Evolutionary conservation across 2,329 filamentous ascomycete genomes (phyloP).

Genomic region (Claviceps capensis): DNA sequence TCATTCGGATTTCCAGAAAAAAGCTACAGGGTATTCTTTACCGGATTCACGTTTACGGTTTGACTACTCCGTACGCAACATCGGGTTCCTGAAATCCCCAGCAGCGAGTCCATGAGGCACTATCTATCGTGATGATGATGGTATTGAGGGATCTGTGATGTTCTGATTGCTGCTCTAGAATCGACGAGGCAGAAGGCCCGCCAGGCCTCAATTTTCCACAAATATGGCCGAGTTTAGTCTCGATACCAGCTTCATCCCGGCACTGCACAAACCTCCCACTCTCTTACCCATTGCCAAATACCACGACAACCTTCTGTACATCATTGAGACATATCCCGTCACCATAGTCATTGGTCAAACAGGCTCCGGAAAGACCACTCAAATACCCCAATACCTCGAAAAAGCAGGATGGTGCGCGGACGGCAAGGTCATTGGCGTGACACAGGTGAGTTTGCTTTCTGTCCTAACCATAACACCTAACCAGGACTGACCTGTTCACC

Average conservation of each 20-base stretch:
- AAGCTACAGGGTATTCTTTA: neutral
- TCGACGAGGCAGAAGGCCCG: neutral
- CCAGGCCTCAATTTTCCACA: neutral
- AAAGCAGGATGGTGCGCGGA: constrained; percentile 78
- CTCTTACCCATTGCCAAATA: constrained; percentile 81
- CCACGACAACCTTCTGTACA: constrained; percentile 65
- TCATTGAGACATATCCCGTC: constrained; percentile 71
- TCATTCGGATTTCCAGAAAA: neutral
- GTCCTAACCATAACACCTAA: neutral
- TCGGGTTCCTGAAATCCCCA: neutral
- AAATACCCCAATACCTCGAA: constrained; percentile 84
- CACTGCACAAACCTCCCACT: constrained; percentile 71
- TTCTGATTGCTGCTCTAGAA: neutral
- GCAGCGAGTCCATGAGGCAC: neutral
- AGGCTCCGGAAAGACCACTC: constrained; percentile 89
- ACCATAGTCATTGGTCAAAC: constrained; percentile 89
- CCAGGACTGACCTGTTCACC: neutral
- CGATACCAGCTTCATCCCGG: constrained; percentile 53
- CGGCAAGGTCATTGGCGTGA: constrained; percentile 74
- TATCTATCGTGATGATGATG: neutral
- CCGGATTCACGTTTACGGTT: too few relatives aligned
- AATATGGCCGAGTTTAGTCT: constrained; percentile 44
- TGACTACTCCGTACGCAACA: neutral
- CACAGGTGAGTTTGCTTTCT: constrained; percentile 52
- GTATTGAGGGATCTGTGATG: neutral